phyloP scores from a whole-genome alignment of 306 rosid species.

The Cucumis cinereus region DNA sequence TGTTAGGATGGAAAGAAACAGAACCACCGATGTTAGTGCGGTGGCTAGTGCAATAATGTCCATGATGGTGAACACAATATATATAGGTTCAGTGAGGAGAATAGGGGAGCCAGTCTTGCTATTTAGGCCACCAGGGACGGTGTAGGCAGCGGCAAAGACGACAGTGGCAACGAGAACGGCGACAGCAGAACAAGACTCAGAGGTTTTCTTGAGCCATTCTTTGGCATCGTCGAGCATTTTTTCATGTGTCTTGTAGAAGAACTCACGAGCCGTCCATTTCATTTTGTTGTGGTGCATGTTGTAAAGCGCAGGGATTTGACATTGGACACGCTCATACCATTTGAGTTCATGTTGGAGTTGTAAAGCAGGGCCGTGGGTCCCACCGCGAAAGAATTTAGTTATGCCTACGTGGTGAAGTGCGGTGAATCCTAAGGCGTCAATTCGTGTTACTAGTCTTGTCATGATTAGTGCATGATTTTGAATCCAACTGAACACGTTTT shows the following conservation, averaged over 20 bases:
- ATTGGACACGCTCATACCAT: background rate
- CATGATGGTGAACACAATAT: background rate
- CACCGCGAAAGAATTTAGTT: background rate
- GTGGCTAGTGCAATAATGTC: background rate
- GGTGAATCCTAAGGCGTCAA: background rate
- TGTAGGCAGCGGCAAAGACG: conserved; percentile 5
- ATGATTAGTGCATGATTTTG: background rate
- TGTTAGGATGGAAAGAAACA: background rate
- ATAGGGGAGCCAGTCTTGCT: background rate
- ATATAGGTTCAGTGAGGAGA: background rate
- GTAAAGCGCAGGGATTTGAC: background rate
- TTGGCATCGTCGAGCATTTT: background rate
- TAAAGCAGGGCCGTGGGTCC: background rate
- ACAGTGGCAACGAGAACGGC: background rate
- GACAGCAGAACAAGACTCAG: background rate
- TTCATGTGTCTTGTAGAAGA: background rate
- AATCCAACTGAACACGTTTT: background rate
- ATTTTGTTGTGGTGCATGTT: background rate
- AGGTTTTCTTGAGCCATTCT: background rate
- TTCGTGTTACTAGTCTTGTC: background rate
- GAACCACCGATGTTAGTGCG: background rate
- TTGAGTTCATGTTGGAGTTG: background rate
- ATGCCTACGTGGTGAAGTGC: background rate
- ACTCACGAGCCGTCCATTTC: background rate
- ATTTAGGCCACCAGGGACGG: background rate